These are phyloP conservation scores for Elongisporangium anandrum DNA, from an alignment of 352 stramenopile species.

Conservation along the genomic window DNA sequence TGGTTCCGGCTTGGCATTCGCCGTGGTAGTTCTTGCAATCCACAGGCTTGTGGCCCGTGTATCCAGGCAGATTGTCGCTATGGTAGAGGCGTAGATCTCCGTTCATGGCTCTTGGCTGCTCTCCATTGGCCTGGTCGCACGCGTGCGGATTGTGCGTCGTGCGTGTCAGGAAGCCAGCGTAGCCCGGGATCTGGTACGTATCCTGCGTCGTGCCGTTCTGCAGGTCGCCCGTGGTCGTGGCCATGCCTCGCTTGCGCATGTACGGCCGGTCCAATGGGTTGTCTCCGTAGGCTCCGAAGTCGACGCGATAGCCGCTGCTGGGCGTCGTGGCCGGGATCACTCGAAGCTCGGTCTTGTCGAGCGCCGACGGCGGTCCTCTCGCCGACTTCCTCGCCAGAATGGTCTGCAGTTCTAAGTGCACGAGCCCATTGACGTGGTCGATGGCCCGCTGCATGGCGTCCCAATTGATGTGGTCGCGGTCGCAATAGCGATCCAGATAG, in stretches of 20 bases:
- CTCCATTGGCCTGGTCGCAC: constrained; percentile 47
- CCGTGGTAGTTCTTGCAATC: constrained; percentile 79
- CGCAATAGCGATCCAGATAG: constrained; percentile 29
- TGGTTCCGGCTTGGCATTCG: constrained; percentile 56
- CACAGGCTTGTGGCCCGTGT: constrained; percentile 74
- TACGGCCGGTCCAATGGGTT: constrained; percentile 61
- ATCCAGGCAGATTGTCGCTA: constrained; percentile 78
- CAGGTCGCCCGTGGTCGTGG: constrained; percentile 70
- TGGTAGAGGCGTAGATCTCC: constrained; percentile 61
- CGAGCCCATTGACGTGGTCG: constrained; percentile 31
- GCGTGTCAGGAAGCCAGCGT: constrained; percentile 63
- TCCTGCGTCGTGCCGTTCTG: constrained; percentile 60
- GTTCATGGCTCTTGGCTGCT: constrained; percentile 5
- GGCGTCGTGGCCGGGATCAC: constrained; percentile 57
- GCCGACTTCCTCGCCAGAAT: constrained; percentile 5
- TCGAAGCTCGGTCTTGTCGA: background rate
- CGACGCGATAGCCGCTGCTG: constrained; percentile 63
- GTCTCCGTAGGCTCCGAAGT: constrained; percentile 67
- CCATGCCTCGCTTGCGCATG: constrained; percentile 74
- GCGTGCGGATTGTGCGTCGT: constrained; percentile 57
- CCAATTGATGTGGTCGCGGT: constrained; percentile 49
- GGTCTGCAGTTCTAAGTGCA: constrained; percentile 30
- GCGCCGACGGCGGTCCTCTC: background rate
- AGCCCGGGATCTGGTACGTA: constrained; percentile 81
- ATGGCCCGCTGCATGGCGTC: constrained; percentile 33